Evolutionary conservation across 31 red algal species (phyloP), one percentile per base, ranked within the genome.

Genomic region (Porphyra umbilicalis): DNA sequence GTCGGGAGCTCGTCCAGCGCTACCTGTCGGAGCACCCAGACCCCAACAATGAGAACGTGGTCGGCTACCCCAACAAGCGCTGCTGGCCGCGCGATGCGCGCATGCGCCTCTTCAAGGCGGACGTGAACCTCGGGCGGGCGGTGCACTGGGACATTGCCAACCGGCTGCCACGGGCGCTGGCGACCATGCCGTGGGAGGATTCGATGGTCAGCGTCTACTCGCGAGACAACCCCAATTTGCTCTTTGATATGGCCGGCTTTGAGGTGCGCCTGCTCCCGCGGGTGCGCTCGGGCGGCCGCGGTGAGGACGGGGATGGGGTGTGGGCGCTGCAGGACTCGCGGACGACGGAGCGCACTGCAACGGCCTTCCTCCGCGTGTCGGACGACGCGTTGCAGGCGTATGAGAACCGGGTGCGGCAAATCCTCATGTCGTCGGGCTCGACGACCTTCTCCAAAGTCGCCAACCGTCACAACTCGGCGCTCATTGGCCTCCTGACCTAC

Each of bases 361-460:
- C 87, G 16, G 96, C 93, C 8, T 86, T 92, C 38, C 75, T 98
- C 75, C 81, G 93, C 8, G 96, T 98, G 4, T 86, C 83, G 32
- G 85, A 92, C 6, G 79, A 91, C 16, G 91, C 87, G 32, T 82
- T 95, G 40, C 76, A 75, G 32, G 77, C 42, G 25, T 98, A 91
- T 79, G 90, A 95, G 76, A 95, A 95, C 76, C 87, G 91, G 11
- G 88, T 96, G 10, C 85, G 93, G 35, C 96, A 95, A 38, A 92
- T 98, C 18, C 75, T 98, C 34, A 98, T 98, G 96, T 92, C 93
- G 10, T 92, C 93, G 1, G 93, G 93, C 30, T 92, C 93, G 18
- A 95, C 96, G n/a, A 95, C 96, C 14, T 98, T 98, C 79, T 91
- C 93, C 3, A 95, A 95, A 34, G 92, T 99, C 18, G 97, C 97